Percentiles rank a stretch among this genome's conserved stretches.
phyloP scores from a whole-genome alignment of 352 stramenopile genomes.

The Phytophthora citricola region DNA sequence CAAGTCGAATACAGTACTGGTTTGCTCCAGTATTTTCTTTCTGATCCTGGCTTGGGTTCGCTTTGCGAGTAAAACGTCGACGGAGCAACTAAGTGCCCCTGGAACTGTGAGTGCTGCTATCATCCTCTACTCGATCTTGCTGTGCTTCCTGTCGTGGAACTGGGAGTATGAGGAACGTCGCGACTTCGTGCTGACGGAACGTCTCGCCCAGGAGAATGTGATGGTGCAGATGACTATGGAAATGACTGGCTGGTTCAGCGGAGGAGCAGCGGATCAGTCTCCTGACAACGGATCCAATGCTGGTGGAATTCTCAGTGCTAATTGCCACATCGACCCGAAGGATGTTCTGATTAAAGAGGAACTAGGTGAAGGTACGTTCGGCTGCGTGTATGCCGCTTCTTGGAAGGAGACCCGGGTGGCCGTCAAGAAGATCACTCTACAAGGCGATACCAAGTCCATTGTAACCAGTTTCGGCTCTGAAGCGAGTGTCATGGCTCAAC shows the following conservation, averaged over 20 bases:
- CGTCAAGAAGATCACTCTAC: constrained; percentile 87
- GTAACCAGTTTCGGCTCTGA: constrained; percentile 85
- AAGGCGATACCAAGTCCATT: constrained; percentile 82
- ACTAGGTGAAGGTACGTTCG: constrained; percentile 79
- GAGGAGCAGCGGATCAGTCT: constrained; percentile 61
- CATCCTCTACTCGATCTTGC: constrained; percentile 80
- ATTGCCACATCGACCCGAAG: constrained; percentile 86
- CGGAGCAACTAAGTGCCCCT: constrained; percentile 61
- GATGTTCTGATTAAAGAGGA: constrained; percentile 84
- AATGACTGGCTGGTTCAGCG: constrained; percentile 90
- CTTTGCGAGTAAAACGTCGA: constrained; percentile 39
- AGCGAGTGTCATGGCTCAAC: constrained; percentile 84
- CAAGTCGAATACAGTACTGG: constrained; percentile 64
- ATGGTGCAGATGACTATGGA: constrained; percentile 92
- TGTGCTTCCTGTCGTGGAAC: constrained; percentile 86
- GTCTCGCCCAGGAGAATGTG: constrained; percentile 85
- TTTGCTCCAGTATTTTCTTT: constrained; percentile 73
- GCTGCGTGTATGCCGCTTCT: constrained; percentile 73
- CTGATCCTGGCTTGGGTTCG: constrained; percentile 78
- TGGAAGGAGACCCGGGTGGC: constrained; percentile 87
- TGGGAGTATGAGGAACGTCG: constrained; percentile 90
- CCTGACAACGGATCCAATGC: constrained; percentile 44
- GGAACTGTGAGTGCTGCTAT: constrained; percentile 78
- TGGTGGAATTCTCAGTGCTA: constrained; percentile 74
- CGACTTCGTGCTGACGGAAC: constrained; percentile 83